These are phyloP conservation scores for Saksenaea vasiformis DNA, from an alignment of 371 early-diverging fungal genomes.

Conservation along the genomic window DNA sequence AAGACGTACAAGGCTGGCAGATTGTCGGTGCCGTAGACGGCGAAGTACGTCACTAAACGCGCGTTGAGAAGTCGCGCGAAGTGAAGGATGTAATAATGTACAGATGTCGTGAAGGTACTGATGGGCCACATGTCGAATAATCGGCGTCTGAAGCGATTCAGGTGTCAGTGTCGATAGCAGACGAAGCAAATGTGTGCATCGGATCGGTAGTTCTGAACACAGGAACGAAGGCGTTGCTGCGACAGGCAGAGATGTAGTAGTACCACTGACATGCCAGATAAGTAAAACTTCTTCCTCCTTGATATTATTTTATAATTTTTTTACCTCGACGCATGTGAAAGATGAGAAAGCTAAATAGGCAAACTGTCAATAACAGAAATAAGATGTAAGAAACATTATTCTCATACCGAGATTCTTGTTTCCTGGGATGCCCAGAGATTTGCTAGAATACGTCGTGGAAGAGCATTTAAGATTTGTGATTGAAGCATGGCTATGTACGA, in stretches of 20 bases:
- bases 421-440: constrained; percentile 42
- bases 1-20: constrained; percentile 38
- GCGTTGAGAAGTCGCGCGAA: constrained; percentile 31
- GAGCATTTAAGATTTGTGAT: constrained; percentile 42
- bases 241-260: constrained; percentile 22
- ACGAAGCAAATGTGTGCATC: constrained; percentile 66
- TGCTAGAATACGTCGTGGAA: constrained; percentile 40
- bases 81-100: constrained; percentile 42
- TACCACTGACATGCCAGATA: too few species aligned
- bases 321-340: constrained; percentile 8
- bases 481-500: constrained; percentile 28
- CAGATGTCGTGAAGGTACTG: constrained; percentile 48
- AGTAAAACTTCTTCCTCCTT: too few species aligned
- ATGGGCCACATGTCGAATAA: constrained; percentile 41
- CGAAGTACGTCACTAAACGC: constrained; percentile 48
- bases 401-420: constrained; percentile 41
- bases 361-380: background rate
- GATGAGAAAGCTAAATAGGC: constrained; percentile 19
- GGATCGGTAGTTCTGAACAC: constrained; percentile 69
- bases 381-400: background rate
- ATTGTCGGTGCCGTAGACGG: constrained; percentile 37
- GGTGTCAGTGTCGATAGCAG: constrained; percentile 42
- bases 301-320: too few species aligned
- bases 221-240: constrained; percentile 62
- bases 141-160: constrained; percentile 34